Base-by-base conservation (phyloP, 1,284 basidiomycete species). In the Thelephora terrestris region DNA sequence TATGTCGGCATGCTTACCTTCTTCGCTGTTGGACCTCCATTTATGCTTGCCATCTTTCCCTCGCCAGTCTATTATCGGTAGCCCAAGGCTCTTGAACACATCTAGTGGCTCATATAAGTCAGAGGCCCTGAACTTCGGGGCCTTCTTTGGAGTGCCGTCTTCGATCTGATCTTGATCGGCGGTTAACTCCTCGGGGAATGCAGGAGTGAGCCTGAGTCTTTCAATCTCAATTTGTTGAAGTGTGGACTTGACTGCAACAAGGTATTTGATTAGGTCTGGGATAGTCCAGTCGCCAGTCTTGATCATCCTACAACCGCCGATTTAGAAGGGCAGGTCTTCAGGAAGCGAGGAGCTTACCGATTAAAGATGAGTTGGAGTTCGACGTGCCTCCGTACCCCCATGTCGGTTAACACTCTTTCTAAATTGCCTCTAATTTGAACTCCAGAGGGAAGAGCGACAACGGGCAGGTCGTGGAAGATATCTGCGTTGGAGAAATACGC, bases 361-460 rank as follows among this genome's bases (percentile, higher is more conserved):
- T 82, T 77, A 59, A 93, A 94, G n/a, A 93, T 73, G 4, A 93
- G 70, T 61, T 94, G 90, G 1, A 95, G 71, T 50, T 95, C 90
- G 10, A 98, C 92, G 56, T 97, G 94, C 58, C 85, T 88, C 20
- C 92, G 78, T 9, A 98, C 91, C 7, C 91, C 93, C 0, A 98
- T 69, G 0, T 75, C 77, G 23, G 80, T 71, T 4, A 99, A 66
- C 21, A 97, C 64, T 57, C 80, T 85, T 58, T 95, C 91, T 53
- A 93, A 61, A 14, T 73, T 69, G 1, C 86, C 87, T 60, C 87
- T 93, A 53, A 95, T 73, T 0, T 64, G 54, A 0, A 67, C 58
- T 1, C 77, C 79, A 10, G 84, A 87, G 0, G 91, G 79, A 43
- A 98, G 69, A 1, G 73, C 76, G 2, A 95, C 81, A 24, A 94